Evolutionary conservation across 148 eudicot genomes (phyloP).

Genomic region (Chenopodium suecicum): DNA sequence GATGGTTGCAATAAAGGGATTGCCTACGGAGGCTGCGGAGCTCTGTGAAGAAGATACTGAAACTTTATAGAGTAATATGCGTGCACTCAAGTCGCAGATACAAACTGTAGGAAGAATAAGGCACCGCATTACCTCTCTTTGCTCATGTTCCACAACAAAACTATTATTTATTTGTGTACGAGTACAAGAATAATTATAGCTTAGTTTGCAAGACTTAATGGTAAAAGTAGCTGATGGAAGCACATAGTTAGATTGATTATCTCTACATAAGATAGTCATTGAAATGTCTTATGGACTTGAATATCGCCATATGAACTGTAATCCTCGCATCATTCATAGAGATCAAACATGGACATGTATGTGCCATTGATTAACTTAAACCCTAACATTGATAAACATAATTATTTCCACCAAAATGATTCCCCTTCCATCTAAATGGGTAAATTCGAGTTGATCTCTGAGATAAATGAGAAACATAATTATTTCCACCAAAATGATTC

Average conservation of each 20-base stretch:
- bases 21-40: conserved; percentile 50
- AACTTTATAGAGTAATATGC: conserved; percentile 53
- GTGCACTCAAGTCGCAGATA: conserved; percentile 68
- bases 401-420: no score
- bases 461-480: no score
- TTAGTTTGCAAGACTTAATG: conserved; percentile 54
- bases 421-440: no score
- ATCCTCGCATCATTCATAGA: conserved; percentile 72
- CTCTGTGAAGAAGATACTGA: conserved; percentile 67
- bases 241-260: conserved; percentile 59
- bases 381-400: no score
- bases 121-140: conserved; percentile 74
- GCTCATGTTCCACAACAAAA: conserved; percentile 76
- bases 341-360: conserved; percentile 30
- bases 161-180: conserved; percentile 82
- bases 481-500: no score
- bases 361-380: no score
- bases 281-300: conserved; percentile 85
- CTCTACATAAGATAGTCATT: conserved; percentile 51
- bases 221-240: conserved; percentile 32
- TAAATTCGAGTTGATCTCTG: no score
- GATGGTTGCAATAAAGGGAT: conserved; percentile 58
- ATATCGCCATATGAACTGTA: conserved; percentile 63
- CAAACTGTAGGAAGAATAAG: conserved; percentile 78
- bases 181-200: conserved; percentile 90